Conservation (phyloP, 2,329 filamentous ascomycete genomes). For the Chrysoporthe puriensis region DNA sequence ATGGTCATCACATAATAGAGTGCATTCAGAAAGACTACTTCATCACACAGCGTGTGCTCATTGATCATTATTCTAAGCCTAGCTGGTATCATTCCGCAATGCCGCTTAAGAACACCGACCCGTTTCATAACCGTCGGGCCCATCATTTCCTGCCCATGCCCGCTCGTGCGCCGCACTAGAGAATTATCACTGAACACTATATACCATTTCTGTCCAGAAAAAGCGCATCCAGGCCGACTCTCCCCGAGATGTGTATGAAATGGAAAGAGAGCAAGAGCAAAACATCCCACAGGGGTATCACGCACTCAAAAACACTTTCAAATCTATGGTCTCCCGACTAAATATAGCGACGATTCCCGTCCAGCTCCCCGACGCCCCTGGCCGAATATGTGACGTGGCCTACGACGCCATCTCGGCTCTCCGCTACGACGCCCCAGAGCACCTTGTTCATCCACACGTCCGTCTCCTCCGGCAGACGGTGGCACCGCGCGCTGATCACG, state of each 20-base stretch:
- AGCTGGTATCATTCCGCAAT: constrained; percentile 15
- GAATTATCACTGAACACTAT: background rate
- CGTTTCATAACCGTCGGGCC: background rate
- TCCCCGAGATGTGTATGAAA: no score
- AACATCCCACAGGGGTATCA: background rate
- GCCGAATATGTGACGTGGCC: constrained; percentile 51
- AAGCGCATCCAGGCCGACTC: background rate
- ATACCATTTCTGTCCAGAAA: constrained; percentile 15
- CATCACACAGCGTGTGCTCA: background rate
- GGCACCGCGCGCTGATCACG: constrained; percentile 55
- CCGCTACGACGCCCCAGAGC: constrained; percentile 51
- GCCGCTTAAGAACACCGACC: background rate
- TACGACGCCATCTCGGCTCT: constrained; percentile 40
- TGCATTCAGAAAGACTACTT: constrained; percentile 2
- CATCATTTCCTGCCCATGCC: background rate
- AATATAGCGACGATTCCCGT: constrained; percentile 44
- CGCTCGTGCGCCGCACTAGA: constrained; percentile 8
- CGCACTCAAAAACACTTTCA: background rate
- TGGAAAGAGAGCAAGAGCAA: constrained; percentile 15
- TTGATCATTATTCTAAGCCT: constrained; percentile 9
- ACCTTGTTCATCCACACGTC: constrained; percentile 44
- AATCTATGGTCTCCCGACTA: constrained; percentile 25
- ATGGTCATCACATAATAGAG: constrained; percentile 7
- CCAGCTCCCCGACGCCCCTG: constrained; percentile 39
- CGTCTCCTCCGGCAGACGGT: constrained; percentile 39